A percentile compares a stretch with the other conserved stretches of the same genome.
Evolutionary conservation across 345 rosid species (phyloP).

Genomic region (Euphorbia tirucalli): DNA sequence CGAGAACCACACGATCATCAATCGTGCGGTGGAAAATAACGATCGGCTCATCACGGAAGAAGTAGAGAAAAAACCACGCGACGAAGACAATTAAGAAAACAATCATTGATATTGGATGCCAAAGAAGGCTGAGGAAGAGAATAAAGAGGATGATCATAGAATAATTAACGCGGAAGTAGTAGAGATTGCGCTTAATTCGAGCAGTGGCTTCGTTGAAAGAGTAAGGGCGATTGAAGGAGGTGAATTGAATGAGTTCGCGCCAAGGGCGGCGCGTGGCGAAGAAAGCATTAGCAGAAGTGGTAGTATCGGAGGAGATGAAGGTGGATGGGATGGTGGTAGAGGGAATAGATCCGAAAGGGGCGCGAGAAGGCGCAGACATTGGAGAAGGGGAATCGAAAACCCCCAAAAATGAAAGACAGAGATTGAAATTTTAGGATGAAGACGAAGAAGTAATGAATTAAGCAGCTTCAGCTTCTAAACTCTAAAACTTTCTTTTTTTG

Average conservation of each 20-base stretch:
- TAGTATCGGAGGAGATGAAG: slow-evolving; percentile 33
- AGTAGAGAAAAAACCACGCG: slow-evolving; percentile 68
- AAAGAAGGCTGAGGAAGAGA: slow-evolving; percentile 63
- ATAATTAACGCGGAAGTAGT: slow-evolving; percentile 67
- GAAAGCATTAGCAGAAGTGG: slow-evolving; percentile 20
- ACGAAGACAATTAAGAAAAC: slow-evolving; percentile 48
- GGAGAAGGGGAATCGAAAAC: too few relatives aligned
- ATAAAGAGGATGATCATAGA: slow-evolving; percentile 44
- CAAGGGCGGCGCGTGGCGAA: slow-evolving; percentile 65
- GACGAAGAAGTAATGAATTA: too few relatives aligned
- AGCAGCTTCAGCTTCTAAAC: too few relatives aligned
- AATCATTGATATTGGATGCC: slow-evolving; percentile 71
- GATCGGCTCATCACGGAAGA: slow-evolving; percentile 52
- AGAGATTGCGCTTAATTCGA: slow-evolving; percentile 44
- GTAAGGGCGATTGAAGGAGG: slow-evolving; percentile 44
- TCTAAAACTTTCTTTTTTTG: too few relatives aligned
- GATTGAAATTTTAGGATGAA: too few relatives aligned
- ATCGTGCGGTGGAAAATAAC: slow-evolving; percentile 31
- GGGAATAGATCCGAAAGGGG: slow-evolving; percentile 20
- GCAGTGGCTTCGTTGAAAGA: slow-evolving; percentile 43
- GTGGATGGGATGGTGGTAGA: slow-evolving; percentile 19
- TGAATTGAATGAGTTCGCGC: slow-evolving; percentile 35
- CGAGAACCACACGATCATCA: slow-evolving; percentile 59
- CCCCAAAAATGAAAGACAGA: too few relatives aligned
- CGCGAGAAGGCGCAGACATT: slow-evolving; percentile 31